Evolutionary conservation across 106 monocot genomes (phyloP), one percentile per base, ranked within the genome.

Genomic region (Posidonia australis): DNA sequence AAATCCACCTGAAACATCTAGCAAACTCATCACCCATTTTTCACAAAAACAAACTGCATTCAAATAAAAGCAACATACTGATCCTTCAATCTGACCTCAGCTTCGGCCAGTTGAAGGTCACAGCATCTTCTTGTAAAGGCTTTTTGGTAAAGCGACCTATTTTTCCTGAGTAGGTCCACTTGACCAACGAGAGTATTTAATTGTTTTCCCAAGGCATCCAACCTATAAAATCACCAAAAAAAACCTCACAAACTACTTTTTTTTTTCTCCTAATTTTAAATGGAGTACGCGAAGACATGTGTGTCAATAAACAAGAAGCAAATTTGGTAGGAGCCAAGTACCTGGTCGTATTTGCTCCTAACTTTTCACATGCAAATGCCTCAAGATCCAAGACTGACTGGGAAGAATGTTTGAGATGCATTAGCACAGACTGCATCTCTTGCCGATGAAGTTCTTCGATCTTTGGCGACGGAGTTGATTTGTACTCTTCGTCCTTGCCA

Each of bases 31-130:
- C n/a, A 19, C 3, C 3, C 49, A 17, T 49, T 49, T 12, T 49
- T 0, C 49, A 19, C 13, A 49, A 49, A 49, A 19, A 10, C n/a
- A 17, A 19, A 19, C n/a, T n/a, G n/a, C 16, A 49, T 14, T 49
- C 13, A 49, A 1, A 14, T 17, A 49, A 19, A 17, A 5, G 21
- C 19, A 21, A 36, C 36, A 2, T 7, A 36, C 36, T 42, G 12
- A 61, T 32, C 10, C 7, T 46, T 64, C 13, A 1, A 64, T 26
- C 69, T 73, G 60, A 84, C 90, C 90, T 90, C 83, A 51, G 53
- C 71, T 74, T 90, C 90, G 67, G 90, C 86, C 19, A 70, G 76
- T 81, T 79, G 86, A 26, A 86, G 86, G 49, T 86, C 69, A 77
- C 65, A 74, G 53, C 83, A 86, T 64, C 83, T 70, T 66, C 83